These are phyloP conservation scores for Aspergillus clavatus DNA, from an alignment of 2,329 filamentous ascomycete species.

Conservation along the genomic window DNA sequence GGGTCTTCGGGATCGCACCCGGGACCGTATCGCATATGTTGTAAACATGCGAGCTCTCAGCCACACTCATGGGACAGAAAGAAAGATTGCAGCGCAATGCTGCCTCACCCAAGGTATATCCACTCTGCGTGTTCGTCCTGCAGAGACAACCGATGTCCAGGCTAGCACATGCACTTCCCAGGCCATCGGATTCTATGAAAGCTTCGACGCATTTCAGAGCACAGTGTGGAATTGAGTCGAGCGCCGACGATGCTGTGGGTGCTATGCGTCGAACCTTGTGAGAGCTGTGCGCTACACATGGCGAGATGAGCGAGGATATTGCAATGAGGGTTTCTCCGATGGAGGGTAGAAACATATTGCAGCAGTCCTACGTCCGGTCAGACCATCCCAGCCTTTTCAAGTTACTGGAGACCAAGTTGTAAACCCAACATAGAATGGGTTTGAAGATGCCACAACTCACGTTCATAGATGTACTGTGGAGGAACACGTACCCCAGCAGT, in stretches of 20 bases:
- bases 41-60: conserved; percentile 43
- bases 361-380: conserved; percentile 18
- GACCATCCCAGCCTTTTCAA: too few species aligned
- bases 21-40: conserved; percentile 52
- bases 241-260: conserved; percentile 24
- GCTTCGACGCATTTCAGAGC: conserved; percentile 57
- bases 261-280: conserved; percentile 13
- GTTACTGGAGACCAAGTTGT: not conserved
- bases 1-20: conserved; percentile 31
- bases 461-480: conserved; percentile 14
- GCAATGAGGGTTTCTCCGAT: conserved; percentile 23
- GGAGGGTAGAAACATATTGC: conserved; percentile 34
- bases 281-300: conserved; percentile 21
- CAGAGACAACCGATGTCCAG: conserved; percentile 62
- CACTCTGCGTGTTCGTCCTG: conserved; percentile 52
- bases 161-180: conserved; percentile 45
- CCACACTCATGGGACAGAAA: conserved; percentile 49
- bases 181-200: conserved; percentile 60
- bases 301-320: conserved; percentile 19
- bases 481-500: conserved; percentile 21
- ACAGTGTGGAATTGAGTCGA: conserved; percentile 52
- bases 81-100: conserved; percentile 63
- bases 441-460: conserved; percentile 11
- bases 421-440: not conserved
- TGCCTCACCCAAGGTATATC: conserved; percentile 67